phyloP scores from a whole-genome alignment of 73 alveolate species.

The Stentor coeruleus region DNA sequence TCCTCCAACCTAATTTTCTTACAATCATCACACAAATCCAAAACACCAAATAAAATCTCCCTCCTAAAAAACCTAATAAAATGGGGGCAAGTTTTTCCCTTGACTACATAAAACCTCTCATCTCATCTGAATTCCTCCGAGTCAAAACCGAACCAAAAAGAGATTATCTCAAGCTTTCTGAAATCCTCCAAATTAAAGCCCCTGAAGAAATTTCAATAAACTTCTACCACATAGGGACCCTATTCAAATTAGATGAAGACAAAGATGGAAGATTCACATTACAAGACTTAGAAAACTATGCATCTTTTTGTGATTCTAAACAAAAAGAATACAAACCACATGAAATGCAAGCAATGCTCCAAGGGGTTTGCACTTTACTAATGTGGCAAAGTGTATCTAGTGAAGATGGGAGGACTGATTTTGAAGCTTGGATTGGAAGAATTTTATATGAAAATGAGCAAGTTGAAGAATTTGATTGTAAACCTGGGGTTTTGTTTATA shows the following conservation, averaged over 20 bases:
- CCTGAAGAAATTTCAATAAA: slow-evolving; percentile 81
- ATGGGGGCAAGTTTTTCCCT: slow-evolving; percentile 23
- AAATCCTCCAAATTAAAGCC: slow-evolving; percentile 43
- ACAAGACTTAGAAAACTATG: slow-evolving; percentile 70
- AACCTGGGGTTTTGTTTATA: slow-evolving; percentile 51
- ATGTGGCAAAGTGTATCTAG: slow-evolving; percentile 79
- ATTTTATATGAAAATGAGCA: slow-evolving; percentile 61
- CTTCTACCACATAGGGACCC: slow-evolving; percentile 83
- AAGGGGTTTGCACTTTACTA: slow-evolving; percentile 76
- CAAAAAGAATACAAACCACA: slow-evolving; percentile 76
- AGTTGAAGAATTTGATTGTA: slow-evolving; percentile 44
- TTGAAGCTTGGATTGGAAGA: slow-evolving; percentile 84
- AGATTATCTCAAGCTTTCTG: slow-evolving; percentile 51
- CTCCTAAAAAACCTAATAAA: too few species aligned
- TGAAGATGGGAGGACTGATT: slow-evolving; percentile 75
- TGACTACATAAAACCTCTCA: neutral
- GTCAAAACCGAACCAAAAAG: slow-evolving; percentile 42
- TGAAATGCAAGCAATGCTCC: slow-evolving; percentile 77
- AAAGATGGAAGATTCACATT: slow-evolving; percentile 87
- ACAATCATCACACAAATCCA: too few species aligned
- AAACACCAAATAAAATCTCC: too few species aligned
- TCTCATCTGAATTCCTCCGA: slow-evolving; percentile 51
- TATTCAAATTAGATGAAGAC: slow-evolving; percentile 74
- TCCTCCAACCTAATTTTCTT: too few species aligned
- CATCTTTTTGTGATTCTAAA: slow-evolving; percentile 64